phyloP scores from a whole-genome alignment of 2,329 filamentous ascomycete genomes.

The Ilyonectria destructans region DNA sequence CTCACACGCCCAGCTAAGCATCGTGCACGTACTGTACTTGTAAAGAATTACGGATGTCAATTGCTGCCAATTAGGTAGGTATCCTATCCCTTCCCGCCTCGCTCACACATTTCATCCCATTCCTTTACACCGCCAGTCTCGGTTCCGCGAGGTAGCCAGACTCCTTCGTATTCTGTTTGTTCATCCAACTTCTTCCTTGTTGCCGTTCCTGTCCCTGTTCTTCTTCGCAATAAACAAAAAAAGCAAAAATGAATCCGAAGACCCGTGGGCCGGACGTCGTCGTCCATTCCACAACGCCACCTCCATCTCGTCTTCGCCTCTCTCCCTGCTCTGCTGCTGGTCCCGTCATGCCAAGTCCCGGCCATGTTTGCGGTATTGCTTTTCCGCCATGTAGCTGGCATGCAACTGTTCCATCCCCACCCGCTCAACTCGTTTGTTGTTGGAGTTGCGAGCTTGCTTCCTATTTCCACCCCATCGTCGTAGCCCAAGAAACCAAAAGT shows the following conservation, averaged over 20 bases:
- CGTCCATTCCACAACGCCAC: constrained; percentile 4
- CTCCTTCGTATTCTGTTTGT: constrained; percentile 27
- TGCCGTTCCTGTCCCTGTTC: constrained; percentile 3
- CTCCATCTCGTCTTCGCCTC: neutral
- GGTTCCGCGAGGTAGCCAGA: constrained; percentile 47
- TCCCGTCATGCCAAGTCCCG: constrained; percentile 19
- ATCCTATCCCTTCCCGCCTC: constrained; percentile 21
- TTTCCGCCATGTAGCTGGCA: constrained; percentile 3
- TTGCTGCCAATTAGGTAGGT: constrained; percentile 33
- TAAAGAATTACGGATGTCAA: constrained; percentile 13
- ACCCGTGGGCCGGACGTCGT: neutral
- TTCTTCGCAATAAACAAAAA: constrained; percentile 23
- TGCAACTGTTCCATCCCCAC: neutral
- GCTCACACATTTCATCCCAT: constrained; percentile 15
- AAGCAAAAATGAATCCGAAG: constrained; percentile 14
- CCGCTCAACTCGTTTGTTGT: neutral
- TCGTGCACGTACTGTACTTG: neutral
- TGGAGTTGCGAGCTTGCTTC: neutral
- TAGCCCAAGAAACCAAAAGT: constrained; percentile 20
- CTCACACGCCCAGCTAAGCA: neutral
- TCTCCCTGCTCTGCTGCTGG: constrained; percentile 5
- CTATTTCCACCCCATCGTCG: constrained; percentile 3
- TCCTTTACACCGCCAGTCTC: constrained; percentile 46
- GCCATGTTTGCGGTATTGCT: constrained; percentile 7
- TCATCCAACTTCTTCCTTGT: constrained; percentile 15